phyloP scores from a whole-genome alignment of 352 stramenopile genomes.

The Pythium folliculosum region DNA sequence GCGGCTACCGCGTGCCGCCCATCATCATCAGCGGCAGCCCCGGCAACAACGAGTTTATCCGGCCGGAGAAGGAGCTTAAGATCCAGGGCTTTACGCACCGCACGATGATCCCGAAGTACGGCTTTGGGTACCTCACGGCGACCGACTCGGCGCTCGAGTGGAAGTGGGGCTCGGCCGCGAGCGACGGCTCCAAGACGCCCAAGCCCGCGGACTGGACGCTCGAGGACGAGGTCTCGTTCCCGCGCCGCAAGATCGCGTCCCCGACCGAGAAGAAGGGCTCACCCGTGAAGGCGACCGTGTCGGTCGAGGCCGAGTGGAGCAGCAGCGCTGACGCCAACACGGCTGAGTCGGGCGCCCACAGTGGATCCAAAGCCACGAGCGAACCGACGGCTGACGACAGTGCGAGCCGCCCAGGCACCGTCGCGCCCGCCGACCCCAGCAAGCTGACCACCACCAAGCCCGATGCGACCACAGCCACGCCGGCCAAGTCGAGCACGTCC shows the following conservation, averaged over 20 bases:
- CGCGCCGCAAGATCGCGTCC: constrained; percentile 33
- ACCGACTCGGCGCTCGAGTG: constrained; percentile 54
- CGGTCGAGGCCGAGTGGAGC: constrained; percentile 16
- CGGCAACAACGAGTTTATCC: constrained; percentile 81
- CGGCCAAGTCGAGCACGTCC: constrained; percentile 4
- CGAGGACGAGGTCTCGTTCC: constrained; percentile 51
- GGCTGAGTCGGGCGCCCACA: constrained; percentile 18
- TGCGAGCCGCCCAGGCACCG: not conserved
- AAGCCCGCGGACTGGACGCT: constrained; percentile 48
- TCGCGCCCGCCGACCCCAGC: not conserved
- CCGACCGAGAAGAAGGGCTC: constrained; percentile 36
- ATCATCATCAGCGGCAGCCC: constrained; percentile 75
- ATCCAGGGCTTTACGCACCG: constrained; percentile 61
- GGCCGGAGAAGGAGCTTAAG: constrained; percentile 41
- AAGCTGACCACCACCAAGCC: not conserved
- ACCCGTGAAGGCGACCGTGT: constrained; percentile 41
- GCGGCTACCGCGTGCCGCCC: constrained; percentile 53
- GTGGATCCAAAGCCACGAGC: constrained; percentile 15
- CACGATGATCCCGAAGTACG: constrained; percentile 73
- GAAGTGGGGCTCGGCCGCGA: constrained; percentile 59
- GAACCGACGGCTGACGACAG: not conserved
- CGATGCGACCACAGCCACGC: not conserved
- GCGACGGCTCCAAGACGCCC: constrained; percentile 43
- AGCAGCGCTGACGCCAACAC: not conserved
- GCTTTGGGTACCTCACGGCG: constrained; percentile 70